Conservation (phyloP, 139 green algal genomes). For the Tetradesmus lagerheimii region DNA sequence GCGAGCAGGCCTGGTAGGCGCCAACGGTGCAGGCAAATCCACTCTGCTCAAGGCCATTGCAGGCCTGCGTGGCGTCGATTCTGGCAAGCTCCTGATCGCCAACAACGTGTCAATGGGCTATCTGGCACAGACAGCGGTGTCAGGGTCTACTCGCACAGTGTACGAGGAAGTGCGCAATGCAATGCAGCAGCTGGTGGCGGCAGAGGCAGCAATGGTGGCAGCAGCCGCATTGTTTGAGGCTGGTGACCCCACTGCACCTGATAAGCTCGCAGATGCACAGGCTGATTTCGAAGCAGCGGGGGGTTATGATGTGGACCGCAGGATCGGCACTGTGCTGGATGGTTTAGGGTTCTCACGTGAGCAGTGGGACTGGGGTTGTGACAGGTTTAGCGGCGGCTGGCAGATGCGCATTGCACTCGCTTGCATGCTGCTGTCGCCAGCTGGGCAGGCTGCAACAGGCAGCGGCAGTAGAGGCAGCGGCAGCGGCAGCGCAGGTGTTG, state of each 20-base stretch:
- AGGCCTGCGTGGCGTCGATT: slow-evolving; percentile 49
- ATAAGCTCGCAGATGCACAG: slow-evolving; percentile 49
- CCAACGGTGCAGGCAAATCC: slow-evolving; percentile 77
- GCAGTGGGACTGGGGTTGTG: slow-evolving; percentile 64
- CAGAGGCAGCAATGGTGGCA: slow-evolving; percentile 42
- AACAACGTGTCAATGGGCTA: slow-evolving; percentile 66
- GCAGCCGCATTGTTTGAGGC: slow-evolving; percentile 36
- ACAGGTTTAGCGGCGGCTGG: slow-evolving; percentile 78
- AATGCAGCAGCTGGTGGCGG: slow-evolving; percentile 69
- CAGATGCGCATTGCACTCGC: slow-evolving; percentile 88
- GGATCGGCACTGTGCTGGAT: slow-evolving; percentile 69
- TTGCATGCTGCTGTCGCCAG: slow-evolving; percentile 72
- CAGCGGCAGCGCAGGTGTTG: background rate
- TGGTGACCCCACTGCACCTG: slow-evolving; percentile 29
- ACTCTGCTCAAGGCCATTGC: slow-evolving; percentile 65
- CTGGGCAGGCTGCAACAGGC: slow-evolving; percentile 55
- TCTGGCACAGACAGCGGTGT: slow-evolving; percentile 76
- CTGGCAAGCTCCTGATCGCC: slow-evolving; percentile 53
- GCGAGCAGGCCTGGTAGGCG: slow-evolving; percentile 68
- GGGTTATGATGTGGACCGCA: slow-evolving; percentile 70
- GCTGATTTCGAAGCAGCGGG: slow-evolving; percentile 64
- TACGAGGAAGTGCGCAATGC: slow-evolving; percentile 71
- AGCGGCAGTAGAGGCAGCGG: slow-evolving; percentile 4
- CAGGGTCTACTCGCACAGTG: slow-evolving; percentile 66
- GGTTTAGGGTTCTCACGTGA: slow-evolving; percentile 72